Evolutionary conservation across 495 filamentous ascomycete genomes (phyloP), one percentile per base, ranked within the genome.

Genomic region (Hypoxylon perforatum): DNA sequence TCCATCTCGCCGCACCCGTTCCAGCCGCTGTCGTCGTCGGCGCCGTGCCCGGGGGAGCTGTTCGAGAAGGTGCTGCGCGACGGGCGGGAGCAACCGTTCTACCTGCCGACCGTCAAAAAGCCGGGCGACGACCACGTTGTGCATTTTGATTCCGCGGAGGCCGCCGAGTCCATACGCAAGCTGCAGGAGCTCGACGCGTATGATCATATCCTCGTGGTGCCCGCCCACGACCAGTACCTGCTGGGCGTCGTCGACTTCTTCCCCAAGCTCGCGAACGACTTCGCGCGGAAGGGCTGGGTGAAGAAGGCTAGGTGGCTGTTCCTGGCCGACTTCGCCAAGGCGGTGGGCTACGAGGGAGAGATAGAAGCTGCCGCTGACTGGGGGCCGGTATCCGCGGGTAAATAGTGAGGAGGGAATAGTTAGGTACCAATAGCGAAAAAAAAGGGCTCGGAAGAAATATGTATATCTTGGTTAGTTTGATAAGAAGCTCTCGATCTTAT

Each of bases 161-260:
- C 75, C 1, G 51, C 70, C 1, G 74, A 76, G 17, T 81, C 77
- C n/a, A 75, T 82, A 18, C 71, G 68, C 9, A 81, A 78, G 49
- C 33, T 85, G 33, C 77, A 82, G 59, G 74, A 80, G 36, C 71
- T 77, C 7, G 87, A 89, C 63, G 83, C 80, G 7, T 67, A 79
- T n/a, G 77, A 81, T 0, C 78, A 84, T 53, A 72, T 87, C 0
- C 70, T 88, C 21, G 75, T 86, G 7, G 70, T 82, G 1, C 74
- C 83, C n/a, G 82, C 85, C 4, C 86, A 89, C 69, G 84, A 88
- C 61, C 66, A 76, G 15, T 73, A 73, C 17, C 15, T 89, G 54
- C 17, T 77, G 11, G 77, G 78, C 17, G 70, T 81, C 0, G 75
- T 82, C 4, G 84, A 84, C 14, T 79, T 84, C 54, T 87, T 83